Evolutionary conservation across 129 eudicot species (phyloP).

Genomic region (Flaveria brownii): DNA sequence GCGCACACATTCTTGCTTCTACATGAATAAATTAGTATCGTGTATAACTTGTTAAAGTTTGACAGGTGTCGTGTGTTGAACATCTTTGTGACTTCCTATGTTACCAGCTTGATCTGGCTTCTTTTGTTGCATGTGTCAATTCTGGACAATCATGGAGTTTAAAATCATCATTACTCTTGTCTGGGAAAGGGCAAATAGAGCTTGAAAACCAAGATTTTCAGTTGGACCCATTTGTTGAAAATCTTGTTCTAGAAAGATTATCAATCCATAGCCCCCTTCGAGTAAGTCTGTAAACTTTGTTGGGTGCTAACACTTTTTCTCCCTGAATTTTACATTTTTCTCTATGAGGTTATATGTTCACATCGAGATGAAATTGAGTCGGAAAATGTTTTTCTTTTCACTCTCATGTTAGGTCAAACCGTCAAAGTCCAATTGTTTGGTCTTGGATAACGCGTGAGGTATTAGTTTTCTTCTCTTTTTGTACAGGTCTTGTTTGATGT

Average conservation of each 20-base stretch:
- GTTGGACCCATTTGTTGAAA: slow-evolving; percentile 91
- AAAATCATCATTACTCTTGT: slow-evolving; percentile 74
- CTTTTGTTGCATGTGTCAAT: slow-evolving; percentile 92
- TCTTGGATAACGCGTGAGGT: slow-evolving; percentile 8
- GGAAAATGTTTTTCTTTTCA: slow-evolving; percentile 9
- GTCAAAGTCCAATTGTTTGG: slow-evolving; percentile 20
- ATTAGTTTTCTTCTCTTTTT: slow-evolving; percentile 6
- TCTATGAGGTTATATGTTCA: slow-evolving; percentile 14
- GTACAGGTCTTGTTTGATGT: slow-evolving; percentile 90
- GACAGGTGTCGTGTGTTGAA: slow-evolving; percentile 82
- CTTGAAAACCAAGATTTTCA: slow-evolving; percentile 46
- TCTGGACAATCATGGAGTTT: slow-evolving; percentile 91
- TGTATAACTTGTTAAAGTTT: slow-evolving; percentile 29
- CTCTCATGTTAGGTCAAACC: slow-evolving; percentile 11
- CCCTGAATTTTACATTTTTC: slow-evolving; percentile 4
- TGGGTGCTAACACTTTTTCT: slow-evolving; percentile 9
- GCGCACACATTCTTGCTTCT: neutral
- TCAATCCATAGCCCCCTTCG: slow-evolving; percentile 91
- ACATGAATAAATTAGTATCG: slow-evolving; percentile 15
- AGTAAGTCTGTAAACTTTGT: slow-evolving; percentile 48
- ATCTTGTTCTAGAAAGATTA: slow-evolving; percentile 89
- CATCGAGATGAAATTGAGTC: slow-evolving; percentile 13
- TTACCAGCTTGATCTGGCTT: slow-evolving; percentile 93
- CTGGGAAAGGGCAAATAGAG: slow-evolving; percentile 63
- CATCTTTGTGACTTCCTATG: slow-evolving; percentile 90